phyloP scores from a whole-genome alignment of 352 stramenopile species.

The Globisporangium splendens region DNA sequence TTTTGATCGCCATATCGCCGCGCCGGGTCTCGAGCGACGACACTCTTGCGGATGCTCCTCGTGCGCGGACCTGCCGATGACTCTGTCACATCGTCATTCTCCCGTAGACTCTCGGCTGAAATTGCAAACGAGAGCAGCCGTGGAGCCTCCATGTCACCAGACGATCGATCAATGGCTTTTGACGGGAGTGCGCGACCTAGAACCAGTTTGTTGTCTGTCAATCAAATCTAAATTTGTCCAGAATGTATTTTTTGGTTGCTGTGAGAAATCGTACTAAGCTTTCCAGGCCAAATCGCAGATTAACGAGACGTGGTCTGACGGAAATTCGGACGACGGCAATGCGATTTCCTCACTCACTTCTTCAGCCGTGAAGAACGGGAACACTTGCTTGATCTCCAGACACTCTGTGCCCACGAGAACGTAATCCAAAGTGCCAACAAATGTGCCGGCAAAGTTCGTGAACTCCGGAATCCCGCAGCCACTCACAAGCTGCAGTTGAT shows the following conservation, averaged over 20 bases:
- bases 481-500: slow-evolving; percentile 46
- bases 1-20: slow-evolving; percentile 31
- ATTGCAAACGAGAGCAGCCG: slow-evolving; percentile 6
- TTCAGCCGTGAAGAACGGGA: slow-evolving; percentile 59
- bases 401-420: slow-evolving; percentile 42
- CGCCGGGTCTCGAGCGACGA: slow-evolving; percentile 27
- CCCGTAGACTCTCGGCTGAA: slow-evolving; percentile 4
- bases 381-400: slow-evolving; percentile 41
- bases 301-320: slow-evolving; percentile 79
- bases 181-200: background rate
- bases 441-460: slow-evolving; percentile 64
- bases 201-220: background rate
- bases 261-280: background rate
- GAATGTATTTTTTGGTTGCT: background rate
- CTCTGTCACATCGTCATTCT: background rate
- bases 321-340: slow-evolving; percentile 66
- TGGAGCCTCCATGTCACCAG: background rate
- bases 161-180: background rate
- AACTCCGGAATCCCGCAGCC: slow-evolving; percentile 64
- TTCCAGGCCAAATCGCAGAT: slow-evolving; percentile 61
- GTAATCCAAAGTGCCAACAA: slow-evolving; percentile 71
- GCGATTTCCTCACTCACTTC: slow-evolving; percentile 61
- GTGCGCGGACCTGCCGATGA: slow-evolving; percentile 7
- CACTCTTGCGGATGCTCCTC: slow-evolving; percentile 23
- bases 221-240: background rate